phyloP scores from a whole-genome alignment of 2,329 filamentous ascomycete species.

The Cryphonectria japonica region DNA sequence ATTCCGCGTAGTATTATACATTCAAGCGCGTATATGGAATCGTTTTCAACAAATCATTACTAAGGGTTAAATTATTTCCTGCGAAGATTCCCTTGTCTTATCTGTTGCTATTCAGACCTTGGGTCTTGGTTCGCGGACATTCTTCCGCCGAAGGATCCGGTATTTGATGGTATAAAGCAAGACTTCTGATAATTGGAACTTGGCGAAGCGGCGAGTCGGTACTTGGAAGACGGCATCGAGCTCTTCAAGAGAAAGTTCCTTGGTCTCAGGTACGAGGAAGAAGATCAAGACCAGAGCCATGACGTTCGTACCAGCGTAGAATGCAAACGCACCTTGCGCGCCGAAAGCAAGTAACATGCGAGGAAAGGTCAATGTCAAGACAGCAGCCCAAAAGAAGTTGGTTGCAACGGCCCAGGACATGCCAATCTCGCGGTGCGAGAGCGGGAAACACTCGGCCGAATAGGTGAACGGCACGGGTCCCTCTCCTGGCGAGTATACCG shows the following conservation, averaged over 20 bases:
- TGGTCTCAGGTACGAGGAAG: slow-evolving; percentile 59
- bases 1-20: no score
- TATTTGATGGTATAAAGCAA: slow-evolving; percentile 64
- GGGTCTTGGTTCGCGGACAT: slow-evolving; percentile 31
- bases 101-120: background rate
- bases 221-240: slow-evolving; percentile 64
- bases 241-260: slow-evolving; percentile 54
- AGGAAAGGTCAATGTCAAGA: slow-evolving; percentile 65
- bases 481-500: slow-evolving; percentile 49
- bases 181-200: slow-evolving; percentile 59
- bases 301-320: slow-evolving; percentile 61
- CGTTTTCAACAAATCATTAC: background rate
- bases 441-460: slow-evolving; percentile 70
- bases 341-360: slow-evolving; percentile 43
- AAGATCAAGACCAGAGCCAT: slow-evolving; percentile 60
- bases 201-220: slow-evolving; percentile 59
- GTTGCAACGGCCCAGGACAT: slow-evolving; percentile 72
- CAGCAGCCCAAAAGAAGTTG: slow-evolving; percentile 61
- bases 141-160: slow-evolving; percentile 55
- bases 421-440: slow-evolving; percentile 71
- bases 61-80: background rate
- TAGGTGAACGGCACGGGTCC: slow-evolving; percentile 72
- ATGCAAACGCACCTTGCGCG: slow-evolving; percentile 46
- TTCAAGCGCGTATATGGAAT: background rate
- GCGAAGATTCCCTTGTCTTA: background rate